A percentile compares a stretch with the other conserved stretches of the same genome.
These are phyloP conservation scores for Kazachstania taianensis DNA, from an alignment of 805 yeast species.

Conservation along the genomic window DNA sequence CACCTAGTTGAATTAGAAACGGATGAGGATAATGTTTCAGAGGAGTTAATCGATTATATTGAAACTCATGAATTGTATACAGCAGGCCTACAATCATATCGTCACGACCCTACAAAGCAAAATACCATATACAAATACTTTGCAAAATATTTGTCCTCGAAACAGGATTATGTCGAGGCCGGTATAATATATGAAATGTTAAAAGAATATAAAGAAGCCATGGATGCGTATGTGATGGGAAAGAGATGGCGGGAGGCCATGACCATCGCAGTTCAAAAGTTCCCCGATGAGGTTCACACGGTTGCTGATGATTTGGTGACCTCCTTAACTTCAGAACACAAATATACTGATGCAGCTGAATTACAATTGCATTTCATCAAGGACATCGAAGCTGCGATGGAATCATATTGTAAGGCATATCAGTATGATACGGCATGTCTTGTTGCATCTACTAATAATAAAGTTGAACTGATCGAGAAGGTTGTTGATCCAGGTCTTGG, in stretches of 20 bases:
- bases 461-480: conserved; percentile 39
- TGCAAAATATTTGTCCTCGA: conserved; percentile 51
- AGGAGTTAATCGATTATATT: conserved; percentile 61
- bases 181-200: conserved; percentile 70
- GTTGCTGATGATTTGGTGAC: conserved; percentile 53
- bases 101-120: conserved; percentile 45
- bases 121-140: conserved; percentile 45
- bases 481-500: conserved; percentile 65
- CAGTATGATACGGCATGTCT: conserved; percentile 68
- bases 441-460: conserved; percentile 39
- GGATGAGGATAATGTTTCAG: conserved; percentile 29
- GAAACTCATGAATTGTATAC: conserved; percentile 60
- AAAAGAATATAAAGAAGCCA: conserved; percentile 45
- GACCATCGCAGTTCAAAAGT: conserved; percentile 39
- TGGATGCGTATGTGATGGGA: conserved; percentile 58
- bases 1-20: conserved; percentile 46
- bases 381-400: conserved; percentile 52
- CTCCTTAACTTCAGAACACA: conserved; percentile 55
- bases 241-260: conserved; percentile 84
- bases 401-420: conserved; percentile 63
- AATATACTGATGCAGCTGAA: conserved; percentile 71
- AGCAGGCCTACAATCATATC: conserved; percentile 54
- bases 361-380: conserved; percentile 55
- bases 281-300: conserved; percentile 32
- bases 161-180: conserved; percentile 59